Base-by-base conservation (phyloP, 257 asterid genomes). In the Anisodus acutangulus region DNA sequence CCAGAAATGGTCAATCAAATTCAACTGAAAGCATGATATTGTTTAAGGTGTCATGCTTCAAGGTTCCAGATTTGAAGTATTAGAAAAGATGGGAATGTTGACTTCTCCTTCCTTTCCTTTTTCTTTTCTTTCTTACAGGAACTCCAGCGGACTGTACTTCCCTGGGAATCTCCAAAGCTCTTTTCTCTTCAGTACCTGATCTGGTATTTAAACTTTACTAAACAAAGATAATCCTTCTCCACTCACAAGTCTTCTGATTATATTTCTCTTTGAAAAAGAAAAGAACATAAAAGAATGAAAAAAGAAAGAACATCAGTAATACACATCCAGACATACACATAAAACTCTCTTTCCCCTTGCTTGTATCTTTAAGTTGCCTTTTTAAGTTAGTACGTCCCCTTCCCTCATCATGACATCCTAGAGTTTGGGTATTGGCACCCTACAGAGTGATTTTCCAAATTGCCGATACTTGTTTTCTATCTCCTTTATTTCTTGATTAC, bases 131-230 rank as follows among this genome's bases (percentile, higher is more conserved):
- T 60, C 58, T 78, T 88, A 83, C 90, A 94, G 98, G 97, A 85
- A 90, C 95, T 84, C 98, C 97, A 6, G 98, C 97, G 58, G 98
- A 95, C 74, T 95, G 98, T 85, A 87, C 98, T 45, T 93, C 98
- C 68, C 86, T 95, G 88, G 98, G 98, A 60, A 80, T 92, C 88
- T 93, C 98, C 47, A 86, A 89, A 84, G 87, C 89, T 83, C 93
- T 95, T 60, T 93, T 95, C 90, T 90, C 95, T 78, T 84, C 87
- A 59, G 72, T 90, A 76, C 98, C 98, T 86, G 97, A 94, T 91
- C 91, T 95, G 93, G 99, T 95, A 91, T 81, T 82, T 69, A 8
- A 51, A 80, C 13, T 63, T 62, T 72, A 68, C 9, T 83, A 6
- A 72, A 49, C 80, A 35, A 72, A 57, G 60, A 72, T 31, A 66